Base-by-base conservation (phyloP, 495 filamentous ascomycete species). In the Ramalina intermedia region DNA sequence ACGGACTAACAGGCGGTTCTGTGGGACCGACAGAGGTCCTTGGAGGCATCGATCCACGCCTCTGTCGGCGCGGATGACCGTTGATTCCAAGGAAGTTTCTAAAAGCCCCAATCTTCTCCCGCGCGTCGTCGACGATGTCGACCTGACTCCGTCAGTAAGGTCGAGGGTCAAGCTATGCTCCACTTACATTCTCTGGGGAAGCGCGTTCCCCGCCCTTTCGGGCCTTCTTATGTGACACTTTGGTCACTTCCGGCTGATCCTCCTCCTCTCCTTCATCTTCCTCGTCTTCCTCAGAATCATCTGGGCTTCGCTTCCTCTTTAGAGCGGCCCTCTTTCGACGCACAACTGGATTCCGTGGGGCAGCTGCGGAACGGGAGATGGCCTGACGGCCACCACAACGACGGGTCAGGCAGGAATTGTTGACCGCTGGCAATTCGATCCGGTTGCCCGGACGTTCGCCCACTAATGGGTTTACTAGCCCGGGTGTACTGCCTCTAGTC, bases 401-500 rank as follows among this genome's bases (percentile, higher is more conserved):
- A 27, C 18, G 24, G 5, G 17, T 23, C 8, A 18, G 6, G 2
- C 11, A 9, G 6, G 21, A 6, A 41, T 23, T 23, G 11, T 3
- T 9, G 13, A 41, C 17, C 0, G 11, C 4, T 2, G 44, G 44
- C 2, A 47, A 11, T 5, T 6, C n/a, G 1, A 57, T 37, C 2
- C 39, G 43, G 12, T 45, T 48, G 1, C 44, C 48, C 21, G 43
- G 8, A 5, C 42, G 21, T 37, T 55, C 51, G 12, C 58, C 58
- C 0, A 50, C 38, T 1, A 7, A 6, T 6, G 55, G 58, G 12
- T 63, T 20, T 21, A 64, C 54, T 2, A 64, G 37, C 1, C 62
- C 63, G 0, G 63, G 61, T 3, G 63, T 64, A 4, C 63, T 43
- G 0, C 63, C 61, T 9, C 61, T 48, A 0, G 63, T 64, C 2